Evolutionary conservation across 2,329 filamentous ascomycete species (phyloP), one percentile per base, ranked within the genome.

Genomic region (Trichoderma guizhouense): DNA sequence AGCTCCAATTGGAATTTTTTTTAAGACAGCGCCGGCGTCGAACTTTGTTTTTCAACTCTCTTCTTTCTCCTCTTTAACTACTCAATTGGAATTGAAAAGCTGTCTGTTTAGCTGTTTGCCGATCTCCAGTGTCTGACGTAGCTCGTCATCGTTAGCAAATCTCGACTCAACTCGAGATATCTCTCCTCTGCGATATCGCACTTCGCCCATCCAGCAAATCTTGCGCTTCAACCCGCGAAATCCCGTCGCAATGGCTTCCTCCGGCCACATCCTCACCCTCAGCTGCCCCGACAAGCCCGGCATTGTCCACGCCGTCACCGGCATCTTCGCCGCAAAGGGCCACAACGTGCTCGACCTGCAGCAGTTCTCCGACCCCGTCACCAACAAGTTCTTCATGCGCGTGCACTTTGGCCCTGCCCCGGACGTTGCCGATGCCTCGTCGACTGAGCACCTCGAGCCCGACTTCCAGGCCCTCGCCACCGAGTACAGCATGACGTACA

Each of bases 341-440:
- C 87, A 95, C 83, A 96, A 94, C 82, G 93, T 96, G 79, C 85
- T 95, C 74, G 92, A 96, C 82, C 88, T 94, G 74, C 93, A 94
- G 83, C 93, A 96, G 83, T 96, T 93, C 85, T 92, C 90, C 55
- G 93, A 95, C 82, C 89, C 90, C 30, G 88, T 85, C 28, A 92
- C 91, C 24, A 84, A 92, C 79, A 91, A 88, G 72, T 96, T 96
- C 85, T 96, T 96, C 84, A 95, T 96, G 93, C 89, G 93, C 79
- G 92, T 95, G 76, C 93, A 95, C 81, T 95, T 95, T 77, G 91
- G 89, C 11, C 88, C 91, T 73, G 85, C 85, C 7, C 80, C 85
- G 47, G 82, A 84, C 7, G 80, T 79, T 12, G 18, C 58, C 12
- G 69, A 71, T 24, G 43, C 70, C 72, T 73, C 72, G 72, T 85